Evolutionary conservation across 331 rosid species (phyloP).

Genomic region (Acacia concinna): DNA sequence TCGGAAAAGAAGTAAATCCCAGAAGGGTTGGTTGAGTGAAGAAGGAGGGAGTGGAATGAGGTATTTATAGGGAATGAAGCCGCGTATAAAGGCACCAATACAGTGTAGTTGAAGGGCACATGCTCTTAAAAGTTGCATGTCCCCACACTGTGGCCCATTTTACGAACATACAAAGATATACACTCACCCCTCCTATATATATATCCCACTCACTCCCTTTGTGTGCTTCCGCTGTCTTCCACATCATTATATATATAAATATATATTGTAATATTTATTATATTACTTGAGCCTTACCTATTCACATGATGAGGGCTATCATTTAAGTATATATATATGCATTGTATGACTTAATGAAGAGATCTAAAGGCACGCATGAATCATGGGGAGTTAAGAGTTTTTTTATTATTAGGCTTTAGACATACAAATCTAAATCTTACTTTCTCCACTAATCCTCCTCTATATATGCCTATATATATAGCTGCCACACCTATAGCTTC

Average conservation of each 20-base stretch:
- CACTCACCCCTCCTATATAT: background rate
- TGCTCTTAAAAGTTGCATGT: slow-evolving; percentile 25
- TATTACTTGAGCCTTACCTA: background rate
- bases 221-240: slow-evolving; percentile 55
- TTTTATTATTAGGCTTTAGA: background rate
- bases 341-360: too few species aligned
- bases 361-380: background rate
- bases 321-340: background rate
- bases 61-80: slow-evolving; percentile 45
- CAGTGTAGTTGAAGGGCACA: slow-evolving; percentile 50
- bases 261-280: background rate
- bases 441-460: background rate
- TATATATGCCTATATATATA: background rate
- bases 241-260: background rate
- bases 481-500: background rate
- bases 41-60: slow-evolving; percentile 16
- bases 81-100: slow-evolving; percentile 36
- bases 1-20: background rate
- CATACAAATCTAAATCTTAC: slow-evolving; percentile 7
- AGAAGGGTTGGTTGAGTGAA: slow-evolving; percentile 10
- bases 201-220: slow-evolving; percentile 14
- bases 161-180: background rate
- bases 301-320: background rate
- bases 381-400: background rate
- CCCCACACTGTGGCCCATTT: slow-evolving; percentile 50